Evolutionary conservation across 768 basidiomycete species (phyloP), one percentile per base, ranked within the genome.

Genomic region (Boletus coccyginus): DNA sequence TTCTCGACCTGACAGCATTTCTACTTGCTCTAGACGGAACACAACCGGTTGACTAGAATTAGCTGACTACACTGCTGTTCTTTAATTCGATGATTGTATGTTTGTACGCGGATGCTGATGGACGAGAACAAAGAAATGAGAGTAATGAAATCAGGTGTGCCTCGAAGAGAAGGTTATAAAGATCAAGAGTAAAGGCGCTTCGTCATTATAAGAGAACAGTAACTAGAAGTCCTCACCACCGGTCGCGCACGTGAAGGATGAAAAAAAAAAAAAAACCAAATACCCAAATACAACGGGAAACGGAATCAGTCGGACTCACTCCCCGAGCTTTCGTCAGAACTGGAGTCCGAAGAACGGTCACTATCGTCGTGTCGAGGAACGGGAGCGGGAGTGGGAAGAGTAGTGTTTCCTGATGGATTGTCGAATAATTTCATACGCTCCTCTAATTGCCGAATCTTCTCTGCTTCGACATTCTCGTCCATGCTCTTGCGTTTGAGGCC

Each of bases 391-490:
- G 71, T 31, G 16, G 73, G 64, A 7, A 74, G 60, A 19, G 70
- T 58, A 11, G 70, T 66, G 40, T 72, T 76, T 47, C 74, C 76
- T 41, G 77, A 74, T 38, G 78, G 78, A 58, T 83, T 78, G 46
- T 94, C 88, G 70, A 98, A 95, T 32, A 91, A 80, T 31, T 83
- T 80, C 77, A 98, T 87, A 59, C 92, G 86, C 64, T 87, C 87
- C 73, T 99, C 96, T 42, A 99, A 80, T 70, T 85, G 81, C 49
- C 89, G 83, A 67, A 99, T 99, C 78, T 95, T 93, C 77, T 93
- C 94, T 9, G 92, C 89, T 75, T 99, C 96, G 35, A 88, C 89
- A 61, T 93, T 91, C 75, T 98, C 94, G 68, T 98, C 94, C 91
- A 98, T 95, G 68, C 89, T 92, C 80, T 94, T 94, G 55, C 94